These are phyloP conservation scores for Fusarium staphyleae DNA, from an alignment of 2,329 filamentous ascomycete genomes.

Conservation along the genomic window DNA sequence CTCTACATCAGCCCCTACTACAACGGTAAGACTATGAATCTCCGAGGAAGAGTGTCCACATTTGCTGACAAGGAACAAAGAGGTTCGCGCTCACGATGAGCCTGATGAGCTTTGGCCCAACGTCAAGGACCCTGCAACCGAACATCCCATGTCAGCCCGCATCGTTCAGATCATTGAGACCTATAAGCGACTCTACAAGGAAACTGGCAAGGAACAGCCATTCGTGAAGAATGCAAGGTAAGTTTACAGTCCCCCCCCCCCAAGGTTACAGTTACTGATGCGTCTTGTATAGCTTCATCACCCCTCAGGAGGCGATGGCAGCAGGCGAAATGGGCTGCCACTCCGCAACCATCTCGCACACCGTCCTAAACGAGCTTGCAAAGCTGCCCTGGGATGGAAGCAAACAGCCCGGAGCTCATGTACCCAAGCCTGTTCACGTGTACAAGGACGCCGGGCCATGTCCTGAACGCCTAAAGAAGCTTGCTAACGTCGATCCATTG, in stretches of 20 bases:
- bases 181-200: conserved; percentile 53
- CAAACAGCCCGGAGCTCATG: conserved; percentile 48
- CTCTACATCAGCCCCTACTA: conserved; percentile 59
- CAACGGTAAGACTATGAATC: conserved; percentile 46
- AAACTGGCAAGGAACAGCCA: conserved; percentile 57
- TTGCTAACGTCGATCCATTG: conserved; percentile 51
- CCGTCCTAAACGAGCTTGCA: conserved; percentile 49
- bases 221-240: conserved; percentile 56
- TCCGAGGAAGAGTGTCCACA: too few relatives aligned
- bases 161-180: conserved; percentile 58
- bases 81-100: conserved; percentile 53
- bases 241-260: neutral
- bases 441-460: conserved; percentile 47
- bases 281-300: conserved; percentile 48
- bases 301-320: conserved; percentile 54
- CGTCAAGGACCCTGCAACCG: conserved; percentile 53
- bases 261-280: too few relatives aligned
- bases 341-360: conserved; percentile 53
- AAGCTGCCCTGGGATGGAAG: conserved; percentile 47
- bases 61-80: conserved; percentile 15
- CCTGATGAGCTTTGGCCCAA: conserved; percentile 52
- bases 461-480: conserved; percentile 46
- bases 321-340: conserved; percentile 56
- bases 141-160: conserved; percentile 57
- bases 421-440: conserved; percentile 50